Evolutionary conservation across 345 rosid species (phyloP), one percentile per base, ranked within the genome.

Genomic region (Bruguiera gymnorhiza): DNA sequence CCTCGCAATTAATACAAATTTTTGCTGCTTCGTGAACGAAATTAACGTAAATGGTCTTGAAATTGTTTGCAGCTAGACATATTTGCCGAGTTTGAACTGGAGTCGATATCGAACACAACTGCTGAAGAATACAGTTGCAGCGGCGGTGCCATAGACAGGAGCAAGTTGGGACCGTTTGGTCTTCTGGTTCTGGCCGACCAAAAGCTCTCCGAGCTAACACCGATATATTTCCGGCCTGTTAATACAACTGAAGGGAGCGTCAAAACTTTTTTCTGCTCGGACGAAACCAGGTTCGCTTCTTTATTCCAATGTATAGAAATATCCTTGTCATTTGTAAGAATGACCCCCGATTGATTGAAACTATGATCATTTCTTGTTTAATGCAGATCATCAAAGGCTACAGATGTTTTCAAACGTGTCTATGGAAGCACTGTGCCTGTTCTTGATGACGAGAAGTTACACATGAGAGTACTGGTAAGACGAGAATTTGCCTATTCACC

Each of bases 101-200:
- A 87, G 65, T 69, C 53, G 7, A 83, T 59, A 56, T 73, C 85
- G 3, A 71, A 71, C 26, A 72, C 70, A 11, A 68, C 60, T 0
- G 76, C 72, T n/a, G 75, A 81, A 13, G 76, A 46, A 4, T 80
- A 78, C 23, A 70, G 76, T 70, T 85, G 93, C 67, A 65, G 76
- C 19, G 87, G 87, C 53, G 85, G 86, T 15, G 83, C 90, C 2
- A 67, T 79, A 4, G 84, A 78, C 18, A 82, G 96, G 31, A 88
- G 88, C 56, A 73, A 67, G 16, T 69, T 79, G n/a, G 98, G 97
- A 26, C 98, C 98, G 11, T 93, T 93, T 60, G 96, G 97, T 13
- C 59, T 93, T 23, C 77, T 86, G 21, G 92, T 88, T 60, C 71
- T 87, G 0, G 96, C 98, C 0, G 92, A 91, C 66, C 76, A 80